phyloP scores from a whole-genome alignment of 2,329 filamentous ascomycete genomes.

The Lecanicillium sp. region DNA sequence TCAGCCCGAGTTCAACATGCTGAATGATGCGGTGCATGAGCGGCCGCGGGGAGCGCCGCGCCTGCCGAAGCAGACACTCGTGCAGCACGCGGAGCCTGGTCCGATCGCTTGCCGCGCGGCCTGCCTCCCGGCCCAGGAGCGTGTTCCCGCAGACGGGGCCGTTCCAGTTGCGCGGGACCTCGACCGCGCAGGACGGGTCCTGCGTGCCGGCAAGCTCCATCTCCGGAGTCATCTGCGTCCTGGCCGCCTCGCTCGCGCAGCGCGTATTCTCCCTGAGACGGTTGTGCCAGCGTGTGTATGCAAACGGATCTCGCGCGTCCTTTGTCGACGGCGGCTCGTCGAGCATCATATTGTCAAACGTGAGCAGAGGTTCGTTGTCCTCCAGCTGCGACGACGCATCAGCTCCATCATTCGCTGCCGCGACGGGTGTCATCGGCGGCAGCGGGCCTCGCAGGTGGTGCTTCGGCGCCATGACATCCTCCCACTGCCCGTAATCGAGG shows the following conservation, averaged over 20 bases:
- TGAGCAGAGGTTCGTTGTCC: neutral
- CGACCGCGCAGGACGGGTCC: neutral
- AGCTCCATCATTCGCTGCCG: neutral
- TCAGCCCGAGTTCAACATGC: conserved; percentile 14
- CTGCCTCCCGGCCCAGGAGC: neutral
- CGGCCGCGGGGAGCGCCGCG: conserved; percentile 21
- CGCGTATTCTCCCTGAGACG: neutral
- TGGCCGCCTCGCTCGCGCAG: neutral
- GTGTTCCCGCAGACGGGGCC: conserved; percentile 4
- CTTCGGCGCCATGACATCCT: neutral
- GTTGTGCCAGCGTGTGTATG: conserved; percentile 4
- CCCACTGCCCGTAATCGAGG: conserved; percentile 12
- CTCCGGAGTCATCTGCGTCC: neutral
- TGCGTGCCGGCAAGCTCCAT: neutral
- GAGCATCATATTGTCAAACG: neutral
- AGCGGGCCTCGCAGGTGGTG: neutral
- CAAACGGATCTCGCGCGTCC: neutral
- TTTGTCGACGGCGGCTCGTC: neutral
- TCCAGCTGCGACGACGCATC: neutral
- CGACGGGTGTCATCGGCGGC: neutral
- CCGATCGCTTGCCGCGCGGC: conserved; percentile 12
- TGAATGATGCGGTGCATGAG: conserved; percentile 22
- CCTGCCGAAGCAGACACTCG: conserved; percentile 21
- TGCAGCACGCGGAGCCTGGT: conserved; percentile 18
- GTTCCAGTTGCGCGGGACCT: neutral